Conservation (phyloP, 1,284 basidiomycete species). For the Pisolithus thermaeus region DNA sequence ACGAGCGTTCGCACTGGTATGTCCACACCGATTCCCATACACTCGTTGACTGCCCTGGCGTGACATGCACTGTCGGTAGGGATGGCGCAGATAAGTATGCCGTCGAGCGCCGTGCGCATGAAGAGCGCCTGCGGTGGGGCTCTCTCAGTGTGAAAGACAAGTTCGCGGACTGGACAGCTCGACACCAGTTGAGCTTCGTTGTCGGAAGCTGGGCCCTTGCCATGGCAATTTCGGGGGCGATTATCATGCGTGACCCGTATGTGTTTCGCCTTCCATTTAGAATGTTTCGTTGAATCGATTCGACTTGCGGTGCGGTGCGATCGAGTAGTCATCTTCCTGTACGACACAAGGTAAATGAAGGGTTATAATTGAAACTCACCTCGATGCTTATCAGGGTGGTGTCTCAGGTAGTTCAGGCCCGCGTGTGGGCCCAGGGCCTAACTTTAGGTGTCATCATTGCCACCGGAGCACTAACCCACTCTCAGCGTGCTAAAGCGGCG, state of each 20-base stretch:
- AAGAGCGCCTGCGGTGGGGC: conserved; percentile 55
- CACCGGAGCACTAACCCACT: conserved; percentile 62
- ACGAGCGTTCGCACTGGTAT: conserved; percentile 66
- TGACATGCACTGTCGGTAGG: conserved; percentile 34
- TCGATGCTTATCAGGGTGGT: conserved; percentile 2
- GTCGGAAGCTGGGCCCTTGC: conserved; percentile 76
- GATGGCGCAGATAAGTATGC: conserved; percentile 53
- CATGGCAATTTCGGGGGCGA: conserved; percentile 63
- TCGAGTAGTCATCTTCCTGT: conserved; percentile 42
- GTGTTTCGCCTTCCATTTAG: conserved; percentile 16
- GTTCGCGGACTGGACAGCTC: conserved; percentile 63
- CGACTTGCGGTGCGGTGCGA: not conserved
- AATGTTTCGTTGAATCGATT: not conserved
- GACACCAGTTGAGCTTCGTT: conserved; percentile 79
- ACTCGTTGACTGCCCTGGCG: not conserved
- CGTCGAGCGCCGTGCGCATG: conserved; percentile 47
- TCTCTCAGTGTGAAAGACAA: conserved; percentile 54
- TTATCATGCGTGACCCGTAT: conserved; percentile 69
- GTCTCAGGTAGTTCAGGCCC: conserved; percentile 77
- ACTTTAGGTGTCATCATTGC: conserved; percentile 75
- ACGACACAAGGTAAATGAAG: conserved; percentile 49
- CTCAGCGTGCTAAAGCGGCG: conserved; percentile 30
- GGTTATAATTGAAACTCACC: not conserved
- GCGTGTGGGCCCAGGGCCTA: conserved; percentile 85
- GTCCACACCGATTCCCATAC: conserved; percentile 17